phyloP scores from a whole-genome alignment of 208 protist genomes.

The Trichomonas tenax region DNA sequence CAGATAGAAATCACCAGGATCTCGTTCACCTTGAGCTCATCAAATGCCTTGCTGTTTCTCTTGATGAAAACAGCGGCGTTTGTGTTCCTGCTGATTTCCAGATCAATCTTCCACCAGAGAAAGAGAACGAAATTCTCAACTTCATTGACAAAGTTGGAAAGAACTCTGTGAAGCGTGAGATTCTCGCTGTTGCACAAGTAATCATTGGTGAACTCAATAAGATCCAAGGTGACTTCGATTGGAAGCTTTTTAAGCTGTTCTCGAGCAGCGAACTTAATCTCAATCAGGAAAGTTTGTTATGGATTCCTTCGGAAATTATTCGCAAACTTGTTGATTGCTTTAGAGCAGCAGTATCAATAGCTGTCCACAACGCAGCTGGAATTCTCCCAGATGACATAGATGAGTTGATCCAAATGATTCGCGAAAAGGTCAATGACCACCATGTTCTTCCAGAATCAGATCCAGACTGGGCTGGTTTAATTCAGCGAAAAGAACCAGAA shows the following conservation, averaged over 20 bases:
- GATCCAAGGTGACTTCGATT: neutral
- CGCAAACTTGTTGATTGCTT: neutral
- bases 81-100: neutral
- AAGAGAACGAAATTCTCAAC: neutral
- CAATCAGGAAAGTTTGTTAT: neutral
- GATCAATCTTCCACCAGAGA: neutral
- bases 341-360: neutral
- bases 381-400: neutral
- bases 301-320: neutral
- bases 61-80: neutral
- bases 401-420: neutral
- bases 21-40: neutral
- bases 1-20: neutral
- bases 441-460: neutral
- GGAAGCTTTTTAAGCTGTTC: neutral
- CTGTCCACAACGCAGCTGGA: neutral
- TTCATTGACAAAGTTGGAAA: neutral
- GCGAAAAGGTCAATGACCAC: neutral
- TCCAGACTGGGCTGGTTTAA: neutral
- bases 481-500: neutral
- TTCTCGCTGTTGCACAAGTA: neutral
- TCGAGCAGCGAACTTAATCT: neutral
- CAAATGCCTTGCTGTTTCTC: neutral
- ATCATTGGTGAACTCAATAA: neutral
- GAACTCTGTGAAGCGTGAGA: neutral